Percentiles rank a stretch among this genome's conserved stretches.
phyloP scores from a whole-genome alignment of 495 filamentous ascomycete genomes.

The Terfezia boudieri region DNA sequence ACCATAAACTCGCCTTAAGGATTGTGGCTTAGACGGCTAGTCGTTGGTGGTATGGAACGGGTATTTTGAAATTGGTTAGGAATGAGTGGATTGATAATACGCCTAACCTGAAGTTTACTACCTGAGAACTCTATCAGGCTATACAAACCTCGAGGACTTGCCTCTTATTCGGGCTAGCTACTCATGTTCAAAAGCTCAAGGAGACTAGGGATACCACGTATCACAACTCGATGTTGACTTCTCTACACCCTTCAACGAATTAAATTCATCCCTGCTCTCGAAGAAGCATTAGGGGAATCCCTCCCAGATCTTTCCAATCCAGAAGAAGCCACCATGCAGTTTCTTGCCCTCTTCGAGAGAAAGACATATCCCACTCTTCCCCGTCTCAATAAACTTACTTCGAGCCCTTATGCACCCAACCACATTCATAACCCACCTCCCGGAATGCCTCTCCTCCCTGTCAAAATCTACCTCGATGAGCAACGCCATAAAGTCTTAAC shows the following conservation, averaged over 20 bases:
- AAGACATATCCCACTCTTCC: slow-evolving; percentile 37
- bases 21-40: slow-evolving; percentile 89
- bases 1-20: slow-evolving; percentile 44
- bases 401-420: slow-evolving; percentile 42
- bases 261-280: slow-evolving; percentile 63
- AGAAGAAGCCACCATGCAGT: slow-evolving; percentile 29
- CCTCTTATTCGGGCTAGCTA: slow-evolving; percentile 36
- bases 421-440: slow-evolving; percentile 85
- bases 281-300: slow-evolving; percentile 35
- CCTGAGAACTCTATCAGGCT: slow-evolving; percentile 92
- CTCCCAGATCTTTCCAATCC: slow-evolving; percentile 43
- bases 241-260: slow-evolving; percentile 36
- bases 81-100: slow-evolving; percentile 88
- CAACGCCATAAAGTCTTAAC: slow-evolving; percentile 33
- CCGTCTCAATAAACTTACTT: slow-evolving; percentile 73
- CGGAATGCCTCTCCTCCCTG: slow-evolving; percentile 74
- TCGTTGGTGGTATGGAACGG: slow-evolving; percentile 71
- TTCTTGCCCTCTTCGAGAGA: slow-evolving; percentile 32
- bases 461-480: slow-evolving; percentile 48
- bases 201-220: slow-evolving; percentile 23
- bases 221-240: slow-evolving; percentile 34
- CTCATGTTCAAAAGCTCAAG: slow-evolving; percentile 29
- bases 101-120: slow-evolving; percentile 93
- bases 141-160: slow-evolving; percentile 53
- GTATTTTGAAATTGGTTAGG: slow-evolving; percentile 84